Conservation (phyloP, 352 stramenopile genomes). For the Pythium dissotocum region DNA sequence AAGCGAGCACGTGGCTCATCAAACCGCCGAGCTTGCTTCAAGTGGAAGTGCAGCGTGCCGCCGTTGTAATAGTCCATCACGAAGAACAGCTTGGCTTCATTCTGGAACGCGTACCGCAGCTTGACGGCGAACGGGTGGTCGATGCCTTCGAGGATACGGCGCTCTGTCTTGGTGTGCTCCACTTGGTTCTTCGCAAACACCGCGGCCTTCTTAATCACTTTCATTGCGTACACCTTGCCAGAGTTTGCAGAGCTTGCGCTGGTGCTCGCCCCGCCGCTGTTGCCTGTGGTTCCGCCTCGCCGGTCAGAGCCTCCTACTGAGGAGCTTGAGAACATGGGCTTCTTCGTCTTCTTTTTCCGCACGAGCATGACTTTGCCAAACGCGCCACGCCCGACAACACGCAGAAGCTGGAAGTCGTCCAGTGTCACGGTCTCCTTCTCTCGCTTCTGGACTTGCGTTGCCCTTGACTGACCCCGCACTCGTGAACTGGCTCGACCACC, state of each 20-base stretch:
- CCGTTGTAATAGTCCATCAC: constrained; percentile 91
- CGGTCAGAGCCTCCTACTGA: neutral
- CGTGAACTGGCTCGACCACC: constrained; percentile 20
- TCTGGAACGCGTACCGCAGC: constrained; percentile 88
- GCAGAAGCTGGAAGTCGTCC: constrained; percentile 97
- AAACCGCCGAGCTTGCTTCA: constrained; percentile 72
- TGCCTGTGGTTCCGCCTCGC: neutral
- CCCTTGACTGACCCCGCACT: constrained; percentile 4
- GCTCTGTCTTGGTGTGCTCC: constrained; percentile 91
- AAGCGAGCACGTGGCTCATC: constrained; percentile 64
- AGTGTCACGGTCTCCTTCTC: constrained; percentile 72
- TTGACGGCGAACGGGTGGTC: constrained; percentile 88
- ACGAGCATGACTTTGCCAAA: constrained; percentile 96
- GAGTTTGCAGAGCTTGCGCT: neutral
- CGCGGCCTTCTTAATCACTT: constrained; percentile 90
- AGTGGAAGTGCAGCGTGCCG: constrained; percentile 81
- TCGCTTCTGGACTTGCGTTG: constrained; percentile 15
- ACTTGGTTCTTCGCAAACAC: constrained; percentile 90
- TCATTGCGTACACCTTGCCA: constrained; percentile 89
- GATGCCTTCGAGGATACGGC: constrained; percentile 81
- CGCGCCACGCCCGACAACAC: constrained; percentile 96
- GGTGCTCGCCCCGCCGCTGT: constrained; percentile 5
- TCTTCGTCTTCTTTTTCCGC: constrained; percentile 45
- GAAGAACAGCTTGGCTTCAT: constrained; percentile 82
- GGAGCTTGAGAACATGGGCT: neutral